Base-by-base conservation (phyloP, 108 stramenopile genomes). In the Fragilariopsis cylindrus region DNA sequence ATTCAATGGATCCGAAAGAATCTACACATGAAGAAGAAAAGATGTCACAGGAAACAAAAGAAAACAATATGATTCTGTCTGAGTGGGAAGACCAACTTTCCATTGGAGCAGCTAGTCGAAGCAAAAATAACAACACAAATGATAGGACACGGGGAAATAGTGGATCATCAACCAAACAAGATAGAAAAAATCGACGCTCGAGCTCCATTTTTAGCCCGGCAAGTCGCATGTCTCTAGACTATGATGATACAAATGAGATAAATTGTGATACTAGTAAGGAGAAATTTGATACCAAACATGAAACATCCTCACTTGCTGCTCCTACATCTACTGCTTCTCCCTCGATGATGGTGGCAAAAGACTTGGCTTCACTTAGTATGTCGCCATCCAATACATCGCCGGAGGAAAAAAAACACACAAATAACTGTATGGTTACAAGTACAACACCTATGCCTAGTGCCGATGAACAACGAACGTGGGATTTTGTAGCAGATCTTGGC, bases 81-180 rank as follows among this genome's bases (percentile, higher is more conserved):
- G 74, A 70, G 53, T 80, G 73, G 79, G 79, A 80, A 62, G 73
- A 74, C 18, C 72, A 73, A 13, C 6, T 73, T 48, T 45, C 66
- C 16, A n/a, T 30, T 30, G 30, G 30, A 30, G 30, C 30, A 30
- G 30, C 73, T 6, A 57, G 19, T 16, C 42, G n/a, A 60, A 18
- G 2, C n/a, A 60, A 60, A 60, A 30, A 60, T 9, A 16, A 16
- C 58, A 63, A 13, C 7, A 57, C n/a, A 30, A n/a, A 52, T 63
- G 9, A 52, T 63, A 18, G 16, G 3, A 43, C 49, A 9, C 18
- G 45, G 50, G 4, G 41, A 48, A 54, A 48, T 7, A 42, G 58
- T 21, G 47, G 40, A 8, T 68, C 57, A 8, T 56, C 56, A n/a
- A 69, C 48, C 62, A 53, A 69, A 3, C 60, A 55, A 21, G 41